These are phyloP conservation scores for Clavaria fumosa DNA, from an alignment of 768 basidiomycete genomes.

Conservation along the genomic window DNA sequence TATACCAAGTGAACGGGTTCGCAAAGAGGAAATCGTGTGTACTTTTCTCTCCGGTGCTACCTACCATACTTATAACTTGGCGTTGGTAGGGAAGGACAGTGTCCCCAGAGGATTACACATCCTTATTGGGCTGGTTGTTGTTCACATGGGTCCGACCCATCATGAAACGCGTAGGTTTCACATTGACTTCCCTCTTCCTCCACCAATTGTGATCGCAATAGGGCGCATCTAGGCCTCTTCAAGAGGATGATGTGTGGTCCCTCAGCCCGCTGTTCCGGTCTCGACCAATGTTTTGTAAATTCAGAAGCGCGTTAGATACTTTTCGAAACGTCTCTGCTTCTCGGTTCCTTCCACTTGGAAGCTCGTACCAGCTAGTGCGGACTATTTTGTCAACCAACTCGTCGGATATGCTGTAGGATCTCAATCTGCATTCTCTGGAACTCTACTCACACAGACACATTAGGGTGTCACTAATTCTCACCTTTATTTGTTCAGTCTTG, in stretches of 20 bases:
- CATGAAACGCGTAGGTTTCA: slow-evolving; percentile 26
- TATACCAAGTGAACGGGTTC: slow-evolving; percentile 38
- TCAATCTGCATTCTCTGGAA: not conserved
- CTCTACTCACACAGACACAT: no score
- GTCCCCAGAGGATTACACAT: slow-evolving; percentile 66
- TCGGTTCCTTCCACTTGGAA: slow-evolving; percentile 1
- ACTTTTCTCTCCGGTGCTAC: not conserved
- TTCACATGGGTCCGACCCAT: slow-evolving; percentile 64
- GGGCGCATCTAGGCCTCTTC: slow-evolving; percentile 38
- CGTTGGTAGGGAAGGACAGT: slow-evolving; percentile 31
- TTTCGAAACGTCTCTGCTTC: not conserved
- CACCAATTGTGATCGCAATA: no score
- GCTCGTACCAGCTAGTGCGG: no score
- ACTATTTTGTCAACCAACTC: slow-evolving; percentile 31
- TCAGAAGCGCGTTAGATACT: slow-evolving; percentile 9
- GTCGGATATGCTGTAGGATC: slow-evolving; percentile 28
- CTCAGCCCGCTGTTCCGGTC: slow-evolving; percentile 57
- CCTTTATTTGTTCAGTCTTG: slow-evolving; percentile 53
- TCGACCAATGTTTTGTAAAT: slow-evolving; percentile 45
- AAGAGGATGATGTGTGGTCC: slow-evolving; percentile 58
- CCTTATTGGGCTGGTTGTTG: slow-evolving; percentile 55
- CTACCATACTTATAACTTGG: not conserved
- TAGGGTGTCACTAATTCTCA: slow-evolving; percentile 51
- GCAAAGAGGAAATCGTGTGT: slow-evolving; percentile 48
- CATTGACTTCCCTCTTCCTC: no score